phyloP scores from a whole-genome alignment of 352 stramenopile species.

The Phytopythium cucurbitacearum region DNA sequence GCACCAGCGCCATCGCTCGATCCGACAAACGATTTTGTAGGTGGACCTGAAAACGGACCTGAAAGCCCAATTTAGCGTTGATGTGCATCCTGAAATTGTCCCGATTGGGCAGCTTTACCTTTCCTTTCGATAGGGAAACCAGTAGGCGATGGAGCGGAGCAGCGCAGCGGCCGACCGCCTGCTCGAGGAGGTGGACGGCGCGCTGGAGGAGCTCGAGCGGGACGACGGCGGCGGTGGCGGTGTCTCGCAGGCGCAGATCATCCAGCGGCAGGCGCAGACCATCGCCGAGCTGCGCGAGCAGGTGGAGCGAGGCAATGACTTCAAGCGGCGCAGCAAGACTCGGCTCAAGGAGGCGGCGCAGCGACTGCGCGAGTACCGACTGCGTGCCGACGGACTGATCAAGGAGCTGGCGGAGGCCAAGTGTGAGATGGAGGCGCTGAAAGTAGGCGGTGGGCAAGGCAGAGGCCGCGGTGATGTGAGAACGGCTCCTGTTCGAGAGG shows the following conservation, averaged over 20 bases:
- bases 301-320: slow-evolving; percentile 30
- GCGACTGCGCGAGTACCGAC: slow-evolving; percentile 54
- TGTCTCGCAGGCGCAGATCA: slow-evolving; percentile 69
- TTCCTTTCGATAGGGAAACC: no score
- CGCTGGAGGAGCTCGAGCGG: background rate
- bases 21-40: no score
- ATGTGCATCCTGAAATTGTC: no score
- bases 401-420: slow-evolving; percentile 19
- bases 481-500: background rate
- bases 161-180: no score
- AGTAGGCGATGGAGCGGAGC: no score
- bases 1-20: no score
- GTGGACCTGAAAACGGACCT: no score
- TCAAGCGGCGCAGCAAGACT: slow-evolving; percentile 52
- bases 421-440: slow-evolving; percentile 11
- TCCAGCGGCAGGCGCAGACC: slow-evolving; percentile 52
- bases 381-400: slow-evolving; percentile 48
- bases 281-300: slow-evolving; percentile 47
- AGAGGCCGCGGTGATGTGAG: background rate
- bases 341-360: slow-evolving; percentile 66
- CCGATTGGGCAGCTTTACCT: no score
- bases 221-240: background rate
- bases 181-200: background rate
- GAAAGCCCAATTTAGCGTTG: no score
- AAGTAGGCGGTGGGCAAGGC: slow-evolving; percentile 20